These are phyloP conservation scores for Eucalyptus tenuipes DNA, from an alignment of 345 rosid genomes.

Conservation along the genomic window DNA sequence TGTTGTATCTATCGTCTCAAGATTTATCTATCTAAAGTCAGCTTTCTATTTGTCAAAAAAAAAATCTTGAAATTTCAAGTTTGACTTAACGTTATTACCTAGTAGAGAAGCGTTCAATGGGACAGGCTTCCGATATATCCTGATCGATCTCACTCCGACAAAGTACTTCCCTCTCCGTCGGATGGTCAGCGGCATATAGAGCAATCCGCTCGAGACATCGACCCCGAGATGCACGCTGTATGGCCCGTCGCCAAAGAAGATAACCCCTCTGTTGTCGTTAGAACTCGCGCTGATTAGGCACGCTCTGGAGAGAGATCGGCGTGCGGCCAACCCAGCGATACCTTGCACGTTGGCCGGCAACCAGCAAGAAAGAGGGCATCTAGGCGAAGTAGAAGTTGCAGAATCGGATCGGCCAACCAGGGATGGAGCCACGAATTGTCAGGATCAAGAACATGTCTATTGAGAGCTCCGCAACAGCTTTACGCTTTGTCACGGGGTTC, in stretches of 20 bases:
- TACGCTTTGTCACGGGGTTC: slow-evolving; percentile 7
- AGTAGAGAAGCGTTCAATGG: neutral
- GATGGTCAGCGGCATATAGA: neutral
- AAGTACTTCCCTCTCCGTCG: neutral
- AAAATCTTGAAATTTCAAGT: neutral
- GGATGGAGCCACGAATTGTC: neutral
- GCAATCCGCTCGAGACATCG: neutral
- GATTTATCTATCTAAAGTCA: neutral
- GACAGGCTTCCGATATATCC: neutral
- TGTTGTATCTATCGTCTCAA: fast-evolving
- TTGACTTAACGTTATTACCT: neutral
- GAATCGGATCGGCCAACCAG: neutral
- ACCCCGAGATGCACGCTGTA: neutral
- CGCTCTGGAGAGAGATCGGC: slow-evolving; percentile 6
- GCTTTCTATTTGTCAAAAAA: neutral
- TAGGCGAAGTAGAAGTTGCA: slow-evolving; percentile 4
- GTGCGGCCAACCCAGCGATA: slow-evolving; percentile 9
- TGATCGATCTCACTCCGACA: neutral
- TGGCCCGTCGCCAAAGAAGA: neutral
- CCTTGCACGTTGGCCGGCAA: slow-evolving; percentile 12
- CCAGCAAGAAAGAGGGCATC: slow-evolving; percentile 4
- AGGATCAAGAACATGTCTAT: neutral
- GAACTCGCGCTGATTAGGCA: neutral
- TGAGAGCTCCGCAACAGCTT: neutral
- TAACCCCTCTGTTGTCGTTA: neutral